Evolutionary conservation across 2,329 filamentous ascomycete species (phyloP).

Genomic region (Trichoderma koningii): DNA sequence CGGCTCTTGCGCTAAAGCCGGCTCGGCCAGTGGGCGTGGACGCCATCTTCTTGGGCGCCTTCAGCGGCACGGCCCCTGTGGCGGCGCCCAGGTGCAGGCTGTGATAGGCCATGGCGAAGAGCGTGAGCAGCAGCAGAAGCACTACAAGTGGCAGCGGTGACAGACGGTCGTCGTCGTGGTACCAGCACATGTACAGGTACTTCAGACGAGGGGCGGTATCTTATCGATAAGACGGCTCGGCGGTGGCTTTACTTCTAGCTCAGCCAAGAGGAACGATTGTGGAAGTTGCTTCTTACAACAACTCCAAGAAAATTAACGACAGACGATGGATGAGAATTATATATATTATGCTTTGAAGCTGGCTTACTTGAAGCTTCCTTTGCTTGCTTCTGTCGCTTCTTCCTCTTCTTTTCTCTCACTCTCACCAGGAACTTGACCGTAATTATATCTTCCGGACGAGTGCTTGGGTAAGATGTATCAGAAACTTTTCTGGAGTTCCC

Average conservation of each 20-base stretch:
- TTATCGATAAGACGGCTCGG: slow-evolving; percentile 20
- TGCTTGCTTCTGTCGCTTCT: not conserved
- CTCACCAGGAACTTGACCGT: not conserved
- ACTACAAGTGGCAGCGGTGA: slow-evolving; percentile 15
- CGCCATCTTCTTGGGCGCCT: slow-evolving; percentile 22
- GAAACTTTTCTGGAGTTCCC: slow-evolving; percentile 17
- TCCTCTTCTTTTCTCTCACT: not conserved
- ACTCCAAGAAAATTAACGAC: not conserved
- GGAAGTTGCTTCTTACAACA: not conserved
- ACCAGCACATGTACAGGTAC: slow-evolving; percentile 24
- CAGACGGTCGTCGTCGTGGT: slow-evolving; percentile 18
- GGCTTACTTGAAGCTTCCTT: not conserved
- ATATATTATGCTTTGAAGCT: slow-evolving; percentile 7
- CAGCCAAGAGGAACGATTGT: not conserved
- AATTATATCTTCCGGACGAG: slow-evolving; percentile 14
- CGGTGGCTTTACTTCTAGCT: not conserved
- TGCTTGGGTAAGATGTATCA: slow-evolving; percentile 14
- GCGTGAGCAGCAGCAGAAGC: slow-evolving; percentile 14
- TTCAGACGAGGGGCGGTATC: not conserved
- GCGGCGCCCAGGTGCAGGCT: slow-evolving; percentile 11
- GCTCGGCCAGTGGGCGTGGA: slow-evolving; percentile 5
- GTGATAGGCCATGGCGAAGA: slow-evolving; percentile 23
- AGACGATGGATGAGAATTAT: not conserved
- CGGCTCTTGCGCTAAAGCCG: not conserved
- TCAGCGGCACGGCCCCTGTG: slow-evolving; percentile 17